Percentiles rank a stretch among this genome's conserved stretches.
Evolutionary conservation across 805 yeast genomes (phyloP).

Genomic region (Cyberlindnera xishuangbannaensis): DNA sequence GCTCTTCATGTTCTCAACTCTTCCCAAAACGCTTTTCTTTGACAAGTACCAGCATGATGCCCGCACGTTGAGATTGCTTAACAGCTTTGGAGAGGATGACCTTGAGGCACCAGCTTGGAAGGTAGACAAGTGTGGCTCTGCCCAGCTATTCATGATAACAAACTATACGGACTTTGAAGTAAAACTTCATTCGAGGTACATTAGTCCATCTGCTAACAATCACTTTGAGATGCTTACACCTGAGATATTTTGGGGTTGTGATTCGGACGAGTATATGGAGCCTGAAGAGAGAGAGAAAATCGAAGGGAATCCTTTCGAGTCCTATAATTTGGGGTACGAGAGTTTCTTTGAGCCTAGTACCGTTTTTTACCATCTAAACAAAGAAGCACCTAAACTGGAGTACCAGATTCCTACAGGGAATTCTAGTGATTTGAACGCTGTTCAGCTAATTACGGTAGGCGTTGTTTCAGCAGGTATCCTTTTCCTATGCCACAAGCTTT

Average conservation of each 20-base stretch:
- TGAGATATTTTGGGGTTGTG: slow-evolving; percentile 46
- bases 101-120: slow-evolving; percentile 51
- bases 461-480: slow-evolving; percentile 31
- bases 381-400: slow-evolving; percentile 6
- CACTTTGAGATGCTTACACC: slow-evolving; percentile 31
- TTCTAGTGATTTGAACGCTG: slow-evolving; percentile 21
- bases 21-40: slow-evolving; percentile 44
- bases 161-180: slow-evolving; percentile 27
- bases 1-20: slow-evolving; percentile 35
- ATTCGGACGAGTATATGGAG: slow-evolving; percentile 23
- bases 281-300: slow-evolving; percentile 22
- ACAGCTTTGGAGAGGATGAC: slow-evolving; percentile 50
- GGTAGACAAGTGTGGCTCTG: slow-evolving; percentile 40
- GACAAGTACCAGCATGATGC: slow-evolving; percentile 48
- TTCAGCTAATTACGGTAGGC: slow-evolving; percentile 32
- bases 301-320: slow-evolving; percentile 33
- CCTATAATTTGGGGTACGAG: slow-evolving; percentile 38
- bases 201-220: slow-evolving; percentile 29
- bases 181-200: slow-evolving; percentile 48
- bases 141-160: slow-evolving; percentile 34
- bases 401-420: slow-evolving; percentile 41
- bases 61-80: slow-evolving; percentile 28
- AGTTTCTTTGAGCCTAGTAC: slow-evolving; percentile 41
- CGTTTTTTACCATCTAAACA: slow-evolving; percentile 31
- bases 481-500: slow-evolving; percentile 27